Base-by-base conservation (phyloP, 2,329 filamentous ascomycete genomes). In the Penicillium janthinellum region DNA sequence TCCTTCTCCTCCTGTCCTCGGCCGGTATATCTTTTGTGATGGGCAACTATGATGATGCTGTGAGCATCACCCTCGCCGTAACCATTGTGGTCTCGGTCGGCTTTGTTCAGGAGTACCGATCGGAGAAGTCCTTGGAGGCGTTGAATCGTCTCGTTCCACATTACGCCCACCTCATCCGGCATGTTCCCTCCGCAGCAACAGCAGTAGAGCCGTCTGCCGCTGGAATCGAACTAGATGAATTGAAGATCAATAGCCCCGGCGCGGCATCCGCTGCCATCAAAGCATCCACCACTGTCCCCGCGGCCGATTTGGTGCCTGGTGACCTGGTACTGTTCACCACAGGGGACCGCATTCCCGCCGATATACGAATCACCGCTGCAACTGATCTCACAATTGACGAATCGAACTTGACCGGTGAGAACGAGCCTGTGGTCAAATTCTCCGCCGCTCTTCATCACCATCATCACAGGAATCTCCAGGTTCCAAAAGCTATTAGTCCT, bases 81-180 rank as follows among this genome's bases (percentile, higher is more conserved):
- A 96, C 93, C 28, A 99, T 99, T 68, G 95, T 99, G 5, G 93
- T 99, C 25, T 90, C 90, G 0, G 95, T 99, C 44, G 95, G 94
- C 1, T 99, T 99, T 69, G 87, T 98, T 54, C 95, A 99, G 74
- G 95, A 99, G 78, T 99, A 99, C 75, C 85, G 95, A 60, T 98
- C 95, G 7, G 95, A 99, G 75, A 96, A 99, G 77, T 98, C 94
- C 2, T 87, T 99, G 66, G 95, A 99, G 77, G 95, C 95, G 20
- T 81, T 99, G 67, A 97, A 90, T 72, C 91, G 95, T 69, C 81
- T 99, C 28, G 94, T 99, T 0, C 96, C 95, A 31, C 96, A 98
- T 74, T 92, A 93, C 74, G 95, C 96, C 34, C 93, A 99, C 78
- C 82, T 98, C n/a, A 91, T 99, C 61, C 88, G 96, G 62, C 83